A percentile compares a stretch with the other conserved stretches of the same genome.
Evolutionary conservation across 768 basidiomycete genomes (phyloP).

Genomic region (Suillus luteus): DNA sequence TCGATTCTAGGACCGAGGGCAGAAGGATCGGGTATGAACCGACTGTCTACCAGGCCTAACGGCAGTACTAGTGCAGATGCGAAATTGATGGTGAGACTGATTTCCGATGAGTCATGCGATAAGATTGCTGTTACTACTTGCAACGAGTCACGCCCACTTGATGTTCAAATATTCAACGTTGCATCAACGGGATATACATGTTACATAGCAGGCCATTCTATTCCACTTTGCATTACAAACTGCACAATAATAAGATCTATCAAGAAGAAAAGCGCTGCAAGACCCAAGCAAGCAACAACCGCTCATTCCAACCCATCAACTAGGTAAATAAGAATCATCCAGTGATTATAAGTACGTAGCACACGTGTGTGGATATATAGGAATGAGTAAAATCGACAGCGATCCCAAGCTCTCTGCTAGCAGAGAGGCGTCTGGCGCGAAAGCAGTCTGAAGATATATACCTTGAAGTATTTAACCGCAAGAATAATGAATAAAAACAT

Average conservation of each 20-base stretch:
- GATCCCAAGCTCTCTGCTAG: slow-evolving; percentile 31
- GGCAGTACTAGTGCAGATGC: not conserved
- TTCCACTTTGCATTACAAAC: slow-evolving; percentile 1
- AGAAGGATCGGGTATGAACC: not conserved
- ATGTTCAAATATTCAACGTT: not conserved
- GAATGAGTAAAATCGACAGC: slow-evolving; percentile 6
- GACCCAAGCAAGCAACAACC: slow-evolving; percentile 33
- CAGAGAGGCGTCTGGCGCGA: slow-evolving; percentile 19
- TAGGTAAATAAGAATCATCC: slow-evolving; percentile 19
- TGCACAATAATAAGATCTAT: slow-evolving; percentile 13
- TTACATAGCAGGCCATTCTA: not conserved
- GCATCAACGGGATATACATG: not conserved
- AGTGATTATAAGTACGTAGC: slow-evolving; percentile 24
- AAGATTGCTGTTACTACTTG: not conserved
- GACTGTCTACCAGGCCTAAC: too few species aligned
- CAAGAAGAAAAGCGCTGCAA: slow-evolving; percentile 29
- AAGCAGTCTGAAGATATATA: slow-evolving; percentile 1
- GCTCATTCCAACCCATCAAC: slow-evolving; percentile 31
- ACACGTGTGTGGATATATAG: slow-evolving; percentile 24
- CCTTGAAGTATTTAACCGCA: slow-evolving; percentile 19
- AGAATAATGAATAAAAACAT: slow-evolving; percentile 31
- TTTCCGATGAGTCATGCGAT: too few species aligned
- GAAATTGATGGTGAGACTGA: not conserved
- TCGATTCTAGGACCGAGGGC: slow-evolving; percentile 4
- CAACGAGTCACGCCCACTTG: not conserved